Evolutionary conservation across 306 rosid genomes (phyloP).

Genomic region (Prunus persica): DNA sequence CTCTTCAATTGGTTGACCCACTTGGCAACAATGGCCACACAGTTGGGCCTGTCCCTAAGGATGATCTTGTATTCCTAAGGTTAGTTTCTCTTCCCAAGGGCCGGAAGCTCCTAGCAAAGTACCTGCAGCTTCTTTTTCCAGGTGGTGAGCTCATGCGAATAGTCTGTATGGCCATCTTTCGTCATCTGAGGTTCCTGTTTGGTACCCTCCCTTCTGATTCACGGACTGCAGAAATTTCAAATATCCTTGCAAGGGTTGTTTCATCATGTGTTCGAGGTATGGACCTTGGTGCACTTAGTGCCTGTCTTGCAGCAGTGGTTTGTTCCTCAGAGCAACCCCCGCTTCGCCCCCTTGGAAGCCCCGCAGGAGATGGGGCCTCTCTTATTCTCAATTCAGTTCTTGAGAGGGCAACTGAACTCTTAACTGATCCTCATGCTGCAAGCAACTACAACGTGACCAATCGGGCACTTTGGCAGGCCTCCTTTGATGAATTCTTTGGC

Average conservation of each 20-base stretch:
- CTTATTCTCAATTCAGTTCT: slow-evolving; percentile 75
- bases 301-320: slow-evolving; percentile 91
- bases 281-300: slow-evolving; percentile 96
- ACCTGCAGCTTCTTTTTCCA: slow-evolving; percentile 64
- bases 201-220: slow-evolving; percentile 75
- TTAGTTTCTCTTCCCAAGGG: slow-evolving; percentile 87
- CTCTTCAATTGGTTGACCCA: slow-evolving; percentile 90
- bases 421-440: slow-evolving; percentile 77
- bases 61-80: slow-evolving; percentile 82
- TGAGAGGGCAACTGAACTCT: slow-evolving; percentile 85
- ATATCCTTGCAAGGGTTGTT: slow-evolving; percentile 67
- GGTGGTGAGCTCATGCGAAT: slow-evolving; percentile 79
- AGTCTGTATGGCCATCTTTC: slow-evolving; percentile 94
- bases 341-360: slow-evolving; percentile 83
- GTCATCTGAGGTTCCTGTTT: slow-evolving; percentile 83
- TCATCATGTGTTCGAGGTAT: slow-evolving; percentile 55
- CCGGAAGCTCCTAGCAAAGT: slow-evolving; percentile 69
- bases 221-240: slow-evolving; percentile 56
- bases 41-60: slow-evolving; percentile 69
- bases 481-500: slow-evolving; percentile 76
- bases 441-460: slow-evolving; percentile 59
- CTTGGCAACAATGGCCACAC: slow-evolving; percentile 64
- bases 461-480: slow-evolving; percentile 93
- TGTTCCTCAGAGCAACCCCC: slow-evolving; percentile 92
- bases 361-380: slow-evolving; percentile 94